Evolutionary conservation across 2,329 filamentous ascomycete species (phyloP), one percentile per base, ranked within the genome.

Genomic region (Allantophomopsis lycopodina): DNA sequence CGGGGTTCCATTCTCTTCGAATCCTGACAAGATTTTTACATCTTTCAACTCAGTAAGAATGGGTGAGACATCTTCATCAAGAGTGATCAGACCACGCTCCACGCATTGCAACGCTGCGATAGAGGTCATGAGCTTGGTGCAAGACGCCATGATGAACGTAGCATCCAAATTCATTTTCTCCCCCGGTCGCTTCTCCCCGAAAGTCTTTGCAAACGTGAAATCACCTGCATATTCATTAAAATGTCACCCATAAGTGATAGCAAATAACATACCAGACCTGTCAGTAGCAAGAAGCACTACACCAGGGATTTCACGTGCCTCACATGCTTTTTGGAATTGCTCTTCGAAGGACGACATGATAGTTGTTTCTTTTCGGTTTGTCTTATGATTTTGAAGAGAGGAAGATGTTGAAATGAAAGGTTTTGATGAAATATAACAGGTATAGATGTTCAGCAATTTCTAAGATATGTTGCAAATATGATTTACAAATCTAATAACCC

Each of bases 51-150:
- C 52, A 2, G 41, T 45, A 4, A 55, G 31, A 13, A 50, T 35
- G 1, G 6, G 13, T 2, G 46, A 38, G 0, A 54, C 37, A 20
- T 51, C 48, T 3, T 71, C 65, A 39, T 75, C 71, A 0, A 76
- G 56, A 1, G 44, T 51, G 15, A 75, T 45, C 7, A 51, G 46
- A 0, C 66, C 69, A 41, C 63, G 56, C 50, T 76, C 72, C 0
- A 75, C 70, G 1, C 73, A 62, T 53, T 76, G 71, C 64, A 76
- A 67, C 18, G 61, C 65, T 1, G 69, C 66, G 5, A 75, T 53
- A 0, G 62, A 65, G 0, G 64, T 60, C 14, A 76, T 55, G 55
- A 74, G 61, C 55, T 76, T 76, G 14, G 71, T 75, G 50, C 68
- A 73, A 0, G 69, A 73, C 0, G 71, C 71, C 4, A 76, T 60